These are phyloP conservation scores for Gastrodia elata DNA, from an alignment of 106 monocot species.

Conservation along the genomic window DNA sequence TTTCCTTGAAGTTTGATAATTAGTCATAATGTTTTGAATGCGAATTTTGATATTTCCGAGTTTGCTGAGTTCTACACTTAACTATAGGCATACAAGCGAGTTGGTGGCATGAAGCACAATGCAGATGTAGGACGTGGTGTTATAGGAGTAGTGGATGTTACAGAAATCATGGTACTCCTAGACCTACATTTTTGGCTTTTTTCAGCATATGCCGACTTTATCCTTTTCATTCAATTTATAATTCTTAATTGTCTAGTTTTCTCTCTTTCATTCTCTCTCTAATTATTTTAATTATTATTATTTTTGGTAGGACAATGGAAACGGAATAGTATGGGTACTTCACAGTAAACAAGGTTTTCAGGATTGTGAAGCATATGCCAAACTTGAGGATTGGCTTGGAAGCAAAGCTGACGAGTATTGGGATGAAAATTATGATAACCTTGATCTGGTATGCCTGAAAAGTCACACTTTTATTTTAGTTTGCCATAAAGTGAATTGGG, in stretches of 20 bases:
- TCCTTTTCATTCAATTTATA: neutral
- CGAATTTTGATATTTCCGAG: constrained; percentile 5
- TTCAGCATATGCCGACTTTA: neutral
- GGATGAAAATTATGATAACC: constrained; percentile 53
- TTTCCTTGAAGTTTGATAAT: neutral
- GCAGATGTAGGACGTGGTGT: constrained; percentile 68
- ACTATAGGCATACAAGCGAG: constrained; percentile 78
- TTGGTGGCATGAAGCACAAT: constrained; percentile 60
- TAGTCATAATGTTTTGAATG: neutral
- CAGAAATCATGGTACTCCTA: constrained; percentile 46
- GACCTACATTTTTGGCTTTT: neutral
- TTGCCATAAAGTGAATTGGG: neutral
- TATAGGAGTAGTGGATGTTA: constrained; percentile 62
- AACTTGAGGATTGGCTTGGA: constrained; percentile 70
- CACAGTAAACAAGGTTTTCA: constrained; percentile 83
- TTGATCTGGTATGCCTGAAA: constrained; percentile 38
- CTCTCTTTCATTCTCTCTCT: too few species aligned
- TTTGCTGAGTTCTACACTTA: neutral
- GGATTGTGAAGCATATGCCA: constrained; percentile 70
- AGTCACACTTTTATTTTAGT: neutral
- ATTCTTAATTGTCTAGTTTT: neutral
- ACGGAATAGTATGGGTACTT: constrained; percentile 40
- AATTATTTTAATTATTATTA: too few species aligned
- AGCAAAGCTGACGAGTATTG: constrained; percentile 47
- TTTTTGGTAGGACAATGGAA: constrained; percentile 43